Percentiles rank a stretch among this genome's conserved stretches.
These are phyloP conservation scores for Colletotrichum lindemuthianum DNA, from an alignment of 2,329 filamentous ascomycete species.

Conservation along the genomic window DNA sequence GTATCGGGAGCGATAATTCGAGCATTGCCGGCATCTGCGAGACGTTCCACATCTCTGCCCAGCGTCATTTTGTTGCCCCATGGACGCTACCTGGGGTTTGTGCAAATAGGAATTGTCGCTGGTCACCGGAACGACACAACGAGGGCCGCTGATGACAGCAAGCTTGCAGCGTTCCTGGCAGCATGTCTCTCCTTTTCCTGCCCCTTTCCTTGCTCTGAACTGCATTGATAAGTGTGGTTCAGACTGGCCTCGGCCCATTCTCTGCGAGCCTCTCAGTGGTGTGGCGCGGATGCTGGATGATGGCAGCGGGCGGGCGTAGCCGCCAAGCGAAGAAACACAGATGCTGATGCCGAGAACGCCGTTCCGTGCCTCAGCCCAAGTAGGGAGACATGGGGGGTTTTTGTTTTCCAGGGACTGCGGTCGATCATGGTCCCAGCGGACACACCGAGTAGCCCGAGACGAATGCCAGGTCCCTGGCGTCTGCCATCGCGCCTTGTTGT, in stretches of 20 bases:
- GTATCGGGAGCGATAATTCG: constrained; percentile 24
- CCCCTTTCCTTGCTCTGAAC: constrained; percentile 5
- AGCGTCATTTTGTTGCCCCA: constrained; percentile 32
- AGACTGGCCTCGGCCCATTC: constrained; percentile 14
- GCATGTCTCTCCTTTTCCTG: background rate
- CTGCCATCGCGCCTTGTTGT: too few relatives aligned
- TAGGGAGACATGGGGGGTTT: background rate
- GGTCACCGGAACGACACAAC: constrained; percentile 20
- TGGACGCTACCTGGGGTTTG: constrained; percentile 14
- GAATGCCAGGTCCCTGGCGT: background rate
- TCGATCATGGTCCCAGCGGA: constrained; percentile 20
- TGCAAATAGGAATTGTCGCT: constrained; percentile 22
- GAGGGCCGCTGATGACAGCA: background rate
- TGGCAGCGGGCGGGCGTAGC: constrained; percentile 1
- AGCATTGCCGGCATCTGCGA: constrained; percentile 16
- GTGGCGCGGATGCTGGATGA: constrained; percentile 3
- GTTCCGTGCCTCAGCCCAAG: constrained; percentile 18
- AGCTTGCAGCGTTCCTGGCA: constrained; percentile 27
- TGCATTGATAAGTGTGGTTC: constrained; percentile 7
- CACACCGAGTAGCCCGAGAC: constrained; percentile 24
- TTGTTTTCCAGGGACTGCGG: constrained; percentile 16
- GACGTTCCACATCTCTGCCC: constrained; percentile 3
- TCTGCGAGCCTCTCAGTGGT: constrained; percentile 12
- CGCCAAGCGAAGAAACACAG: constrained; percentile 11
- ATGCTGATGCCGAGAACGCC: constrained; percentile 18